A percentile compares a stretch with the other conserved stretches of the same genome.
Evolutionary conservation across 2,329 filamentous ascomycete genomes (phyloP).

Genomic region (Pezicula neosporulosa): DNA sequence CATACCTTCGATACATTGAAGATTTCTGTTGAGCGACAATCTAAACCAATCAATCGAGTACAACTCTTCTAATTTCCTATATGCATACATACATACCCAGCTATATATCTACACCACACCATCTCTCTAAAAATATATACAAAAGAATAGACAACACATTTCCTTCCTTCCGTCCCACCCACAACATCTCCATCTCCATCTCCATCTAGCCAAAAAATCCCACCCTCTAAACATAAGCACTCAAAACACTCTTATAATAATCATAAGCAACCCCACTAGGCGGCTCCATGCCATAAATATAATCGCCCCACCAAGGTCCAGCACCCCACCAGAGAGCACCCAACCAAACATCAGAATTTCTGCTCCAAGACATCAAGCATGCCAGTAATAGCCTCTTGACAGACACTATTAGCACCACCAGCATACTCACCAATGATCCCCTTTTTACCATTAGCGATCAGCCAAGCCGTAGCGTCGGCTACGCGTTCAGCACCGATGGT

Average conservation of each 20-base stretch:
- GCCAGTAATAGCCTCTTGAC: conserved; percentile 44
- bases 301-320: conserved; percentile 45
- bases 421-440: conserved; percentile 54
- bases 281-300: conserved; percentile 48
- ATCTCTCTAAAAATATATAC: too few species aligned
- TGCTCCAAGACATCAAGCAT: conserved; percentile 43
- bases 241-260: conserved; percentile 4
- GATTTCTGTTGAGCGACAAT: too few species aligned
- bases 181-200: too few species aligned
- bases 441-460: conserved; percentile 47
- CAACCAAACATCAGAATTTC: conserved; percentile 51
- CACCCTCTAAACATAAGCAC: too few species aligned
- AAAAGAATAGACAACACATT: too few species aligned
- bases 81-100: too few species aligned
- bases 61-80: too few species aligned
- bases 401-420: conserved; percentile 45
- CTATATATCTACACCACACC: too few species aligned
- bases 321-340: conserved; percentile 45
- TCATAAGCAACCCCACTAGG: conserved; percentile 37
- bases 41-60: too few species aligned
- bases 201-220: too few species aligned
- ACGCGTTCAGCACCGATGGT: conserved; percentile 53
- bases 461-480: conserved; percentile 47
- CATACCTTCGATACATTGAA: too few species aligned
- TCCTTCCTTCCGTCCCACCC: too few species aligned